A percentile compares a stretch with the other conserved stretches of the same genome.
Conservation (phyloP, 176 grass and related monocot genomes). For the Bothriochloa decipiens region DNA sequence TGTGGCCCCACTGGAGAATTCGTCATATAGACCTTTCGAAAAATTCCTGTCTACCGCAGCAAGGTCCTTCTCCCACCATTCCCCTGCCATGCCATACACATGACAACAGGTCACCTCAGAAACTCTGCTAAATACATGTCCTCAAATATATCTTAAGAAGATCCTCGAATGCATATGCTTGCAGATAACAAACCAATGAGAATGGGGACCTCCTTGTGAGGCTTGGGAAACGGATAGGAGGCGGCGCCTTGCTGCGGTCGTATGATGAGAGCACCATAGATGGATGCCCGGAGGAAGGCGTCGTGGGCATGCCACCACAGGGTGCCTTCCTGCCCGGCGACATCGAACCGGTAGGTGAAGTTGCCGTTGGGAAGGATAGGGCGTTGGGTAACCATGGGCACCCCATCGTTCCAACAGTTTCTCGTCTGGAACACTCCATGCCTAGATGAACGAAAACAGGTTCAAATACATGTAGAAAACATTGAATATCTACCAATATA, state of each 20-base stretch:
- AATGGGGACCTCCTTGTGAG: conserved; percentile 7
- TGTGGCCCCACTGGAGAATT: not conserved
- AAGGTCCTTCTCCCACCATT: conserved; percentile 16
- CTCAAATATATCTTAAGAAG: too few relatives aligned
- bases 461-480: not conserved
- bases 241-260: not conserved
- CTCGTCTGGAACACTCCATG: not conserved
- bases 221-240: conserved; percentile 10
- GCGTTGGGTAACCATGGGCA: conserved; percentile 32
- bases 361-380: conserved; percentile 1
- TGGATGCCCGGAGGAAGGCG: not conserved
- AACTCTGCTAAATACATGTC: too few relatives aligned
- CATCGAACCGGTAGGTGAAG: conserved; percentile 32
- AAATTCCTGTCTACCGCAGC: not conserved
- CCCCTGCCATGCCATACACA: not conserved
- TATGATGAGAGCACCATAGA: conserved; percentile 13
- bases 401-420: conserved; percentile 40
- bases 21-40: not conserved
- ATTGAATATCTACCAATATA: too few relatives aligned
- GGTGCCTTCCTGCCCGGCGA: conserved; percentile 37
- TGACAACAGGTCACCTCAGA: too few relatives aligned
- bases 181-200: conserved; percentile 11
- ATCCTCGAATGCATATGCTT: too few relatives aligned
- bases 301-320: conserved; percentile 52
- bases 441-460: not conserved